Conservation (phyloP, 192 early-diverging fungal species). For the Mortierella hygrophila region DNA sequence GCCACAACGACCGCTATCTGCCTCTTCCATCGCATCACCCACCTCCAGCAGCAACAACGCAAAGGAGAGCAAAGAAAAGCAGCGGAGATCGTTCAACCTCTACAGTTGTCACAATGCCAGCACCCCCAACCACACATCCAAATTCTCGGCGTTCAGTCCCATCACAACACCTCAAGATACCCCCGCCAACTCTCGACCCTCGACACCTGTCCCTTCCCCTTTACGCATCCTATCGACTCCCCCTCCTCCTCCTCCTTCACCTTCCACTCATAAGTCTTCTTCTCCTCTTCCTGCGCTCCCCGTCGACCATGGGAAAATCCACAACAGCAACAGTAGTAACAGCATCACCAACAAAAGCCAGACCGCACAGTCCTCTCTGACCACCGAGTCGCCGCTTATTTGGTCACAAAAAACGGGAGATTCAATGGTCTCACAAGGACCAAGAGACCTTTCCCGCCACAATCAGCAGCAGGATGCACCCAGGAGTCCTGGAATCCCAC, state of each 20-base stretch:
- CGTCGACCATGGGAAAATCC: background rate
- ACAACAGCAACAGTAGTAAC: slow-evolving; percentile 6
- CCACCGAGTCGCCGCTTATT: slow-evolving; percentile 25
- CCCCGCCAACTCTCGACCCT: slow-evolving; percentile 39
- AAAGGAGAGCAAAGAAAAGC: slow-evolving; percentile 17
- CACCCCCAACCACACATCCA: slow-evolving; percentile 33
- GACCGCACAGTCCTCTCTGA: slow-evolving; percentile 8
- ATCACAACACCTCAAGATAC: slow-evolving; percentile 34
- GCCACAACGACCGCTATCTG: slow-evolving; percentile 17
- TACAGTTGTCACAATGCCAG: slow-evolving; percentile 39
- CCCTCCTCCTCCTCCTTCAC: background rate
- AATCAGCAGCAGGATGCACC: background rate
- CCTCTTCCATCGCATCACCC: slow-evolving; percentile 13
- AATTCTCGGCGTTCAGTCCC: slow-evolving; percentile 23
- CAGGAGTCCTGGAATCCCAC: background rate
- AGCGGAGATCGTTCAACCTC: slow-evolving; percentile 35
- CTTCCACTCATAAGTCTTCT: background rate
- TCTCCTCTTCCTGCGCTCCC: slow-evolving; percentile 4
- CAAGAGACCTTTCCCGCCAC: background rate
- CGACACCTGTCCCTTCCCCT: slow-evolving; percentile 38
- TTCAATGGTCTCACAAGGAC: slow-evolving; percentile 10
- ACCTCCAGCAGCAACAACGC: background rate
- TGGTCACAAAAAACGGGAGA: slow-evolving; percentile 19
- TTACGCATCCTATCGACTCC: slow-evolving; percentile 20
- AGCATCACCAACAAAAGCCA: slow-evolving; percentile 2